A percentile compares a stretch with the other conserved stretches of the same genome.
Evolutionary conservation across 495 filamentous ascomycete species (phyloP).

Genomic region (Tuber indicum): DNA sequence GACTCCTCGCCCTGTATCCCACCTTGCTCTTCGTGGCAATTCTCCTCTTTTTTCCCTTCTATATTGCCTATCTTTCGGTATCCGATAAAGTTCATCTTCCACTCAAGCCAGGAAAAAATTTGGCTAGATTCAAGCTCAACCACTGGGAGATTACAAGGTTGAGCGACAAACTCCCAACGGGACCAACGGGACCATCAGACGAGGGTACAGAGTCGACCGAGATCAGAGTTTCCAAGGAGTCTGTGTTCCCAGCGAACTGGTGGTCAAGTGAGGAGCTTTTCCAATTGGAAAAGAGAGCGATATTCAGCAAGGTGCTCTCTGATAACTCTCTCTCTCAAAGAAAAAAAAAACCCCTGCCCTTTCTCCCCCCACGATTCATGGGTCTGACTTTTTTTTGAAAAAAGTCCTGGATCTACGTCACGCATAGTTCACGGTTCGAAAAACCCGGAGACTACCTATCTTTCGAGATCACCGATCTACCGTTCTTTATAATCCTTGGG

Average conservation of each 20-base stretch:
- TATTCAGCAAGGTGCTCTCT: slow-evolving; percentile 17
- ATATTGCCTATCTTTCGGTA: background rate
- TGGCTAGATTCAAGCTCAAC: background rate
- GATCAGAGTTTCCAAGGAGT: slow-evolving; percentile 13
- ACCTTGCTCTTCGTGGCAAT: background rate
- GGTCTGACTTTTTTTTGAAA: background rate
- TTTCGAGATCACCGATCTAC: slow-evolving; percentile 49
- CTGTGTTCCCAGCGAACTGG: slow-evolving; percentile 6
- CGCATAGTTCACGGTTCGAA: slow-evolving; percentile 47
- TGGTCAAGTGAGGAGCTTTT: slow-evolving; percentile 16
- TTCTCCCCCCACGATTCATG: background rate
- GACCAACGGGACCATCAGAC: background rate
- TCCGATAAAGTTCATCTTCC: background rate
- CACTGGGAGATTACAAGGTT: background rate
- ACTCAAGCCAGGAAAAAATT: background rate
- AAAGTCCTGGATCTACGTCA: slow-evolving; percentile 51
- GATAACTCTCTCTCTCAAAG: slow-evolving; percentile 6
- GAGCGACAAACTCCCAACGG: background rate
- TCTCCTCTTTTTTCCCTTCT: background rate
- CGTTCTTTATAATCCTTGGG: slow-evolving; percentile 50
- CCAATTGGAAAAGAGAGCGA: slow-evolving; percentile 10
- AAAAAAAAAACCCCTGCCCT: background rate
- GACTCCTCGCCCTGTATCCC: background rate
- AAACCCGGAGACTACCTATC: slow-evolving; percentile 50
- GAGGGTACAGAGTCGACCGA: background rate